A percentile compares a stretch with the other conserved stretches of the same genome.
Conservation (phyloP, 2,329 filamentous ascomycete species). For the Metarhizium guizhouense region DNA sequence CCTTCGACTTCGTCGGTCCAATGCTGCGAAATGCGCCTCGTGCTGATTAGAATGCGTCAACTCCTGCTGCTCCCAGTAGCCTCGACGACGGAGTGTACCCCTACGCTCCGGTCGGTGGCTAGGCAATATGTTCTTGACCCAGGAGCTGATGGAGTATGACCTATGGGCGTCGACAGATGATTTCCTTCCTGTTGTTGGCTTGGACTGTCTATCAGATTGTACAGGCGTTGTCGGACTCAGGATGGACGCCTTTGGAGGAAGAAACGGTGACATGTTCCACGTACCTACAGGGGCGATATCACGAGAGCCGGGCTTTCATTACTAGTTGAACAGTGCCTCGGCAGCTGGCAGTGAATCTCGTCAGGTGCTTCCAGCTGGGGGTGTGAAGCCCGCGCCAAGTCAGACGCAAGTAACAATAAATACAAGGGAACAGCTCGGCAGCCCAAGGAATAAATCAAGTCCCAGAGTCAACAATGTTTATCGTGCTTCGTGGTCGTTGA, state of each 20-base stretch:
- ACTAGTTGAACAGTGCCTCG: neutral
- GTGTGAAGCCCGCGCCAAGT: neutral
- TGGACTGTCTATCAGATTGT: neutral
- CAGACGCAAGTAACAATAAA: neutral
- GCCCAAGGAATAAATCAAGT: neutral
- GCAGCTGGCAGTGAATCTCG: neutral
- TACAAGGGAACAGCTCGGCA: neutral
- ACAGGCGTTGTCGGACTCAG: constrained; percentile 9
- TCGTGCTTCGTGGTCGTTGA: neutral
- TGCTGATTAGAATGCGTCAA: neutral
- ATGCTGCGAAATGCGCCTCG: constrained; percentile 6
- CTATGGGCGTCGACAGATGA: constrained; percentile 2
- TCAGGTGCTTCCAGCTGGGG: neutral
- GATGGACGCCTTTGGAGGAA: constrained; percentile 11
- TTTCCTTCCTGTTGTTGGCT: neutral
- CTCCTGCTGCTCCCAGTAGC: constrained; percentile 19
- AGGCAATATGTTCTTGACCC: constrained; percentile 37
- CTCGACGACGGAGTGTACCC: constrained; percentile 31
- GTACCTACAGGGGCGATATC: neutral
- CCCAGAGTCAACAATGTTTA: no score
- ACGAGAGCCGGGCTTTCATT: neutral
- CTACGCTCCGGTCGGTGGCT: constrained; percentile 41
- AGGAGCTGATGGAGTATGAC: constrained; percentile 24
- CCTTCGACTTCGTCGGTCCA: constrained; percentile 9
- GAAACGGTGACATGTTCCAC: constrained; percentile 13